Base-by-base conservation (phyloP, 371 early-diverging fungal genomes). In the Pancytospora philotis region DNA sequence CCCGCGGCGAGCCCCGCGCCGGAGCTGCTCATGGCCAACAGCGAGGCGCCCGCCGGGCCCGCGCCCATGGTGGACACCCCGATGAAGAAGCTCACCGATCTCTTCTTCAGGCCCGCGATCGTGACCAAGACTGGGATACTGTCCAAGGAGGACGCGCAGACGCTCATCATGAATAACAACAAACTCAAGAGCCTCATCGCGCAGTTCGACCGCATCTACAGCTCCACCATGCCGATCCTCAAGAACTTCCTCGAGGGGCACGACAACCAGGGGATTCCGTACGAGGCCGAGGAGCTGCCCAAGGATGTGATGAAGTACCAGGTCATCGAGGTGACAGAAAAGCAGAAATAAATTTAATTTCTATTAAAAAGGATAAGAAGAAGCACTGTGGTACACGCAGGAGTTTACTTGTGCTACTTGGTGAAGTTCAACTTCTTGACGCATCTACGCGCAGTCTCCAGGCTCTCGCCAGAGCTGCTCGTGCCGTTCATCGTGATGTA, bases 61-160 rank as follows among this genome's bases (percentile, higher is more conserved):
- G n/a, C n/a, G n/a, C n/a, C n/a, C n/a, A n/a, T n/a, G n/a, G n/a
- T n/a, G n/a, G 16, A 16, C 16, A 45, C 45, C 16, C 16, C 16
- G 16, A 45, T 45, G 16, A 45, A 45, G 45, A 45, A 45, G 45
- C 45, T 45, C 45, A 16, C 45, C 16, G 45, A 45, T 45, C 16
- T 45, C 16, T 22, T 45, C 22, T 45, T 45, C 22, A 45, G 22
- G 45, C 45, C 45, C 45, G 22, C 45, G 16, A 22, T 45, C 16
- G 45, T 45, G 16, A 59, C 60, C 4, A 59, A 59, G 28, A 52
- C n/a, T 8, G 60, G 51, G 51, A 59, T 59, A 35, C 25, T 59
- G 6, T 39, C 10, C 8, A 59, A 59, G 28, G 28, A 60, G 25
- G 55, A 60, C 8, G 16, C 37, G 10, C 13, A 19, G 8, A 60